Conservation (phyloP, 2,329 filamentous ascomycete species). For the Ophiostoma ips region DNA sequence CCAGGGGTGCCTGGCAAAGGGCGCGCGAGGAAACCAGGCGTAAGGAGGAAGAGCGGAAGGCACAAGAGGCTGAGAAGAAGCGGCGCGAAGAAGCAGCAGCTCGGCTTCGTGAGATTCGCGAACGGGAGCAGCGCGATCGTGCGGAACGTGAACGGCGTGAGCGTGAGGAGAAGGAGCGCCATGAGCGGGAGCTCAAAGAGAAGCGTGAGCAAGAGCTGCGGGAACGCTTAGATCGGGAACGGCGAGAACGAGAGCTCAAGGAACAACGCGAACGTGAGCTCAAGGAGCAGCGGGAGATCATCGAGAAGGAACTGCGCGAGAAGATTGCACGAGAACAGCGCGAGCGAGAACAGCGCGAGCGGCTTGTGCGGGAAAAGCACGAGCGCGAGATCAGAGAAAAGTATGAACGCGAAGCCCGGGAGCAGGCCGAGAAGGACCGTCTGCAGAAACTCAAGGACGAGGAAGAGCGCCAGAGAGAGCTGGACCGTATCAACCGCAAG, state of each 20-base stretch:
- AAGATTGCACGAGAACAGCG: conserved; percentile 17
- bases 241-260: conserved; percentile 14
- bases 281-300: conserved; percentile 25
- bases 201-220: conserved; percentile 15
- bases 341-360: conserved; percentile 20
- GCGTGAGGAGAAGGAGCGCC: conserved; percentile 19
- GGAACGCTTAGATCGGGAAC: conserved; percentile 19
- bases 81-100: conserved; percentile 41
- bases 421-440: conserved; percentile 21
- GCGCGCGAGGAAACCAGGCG: conserved; percentile 52
- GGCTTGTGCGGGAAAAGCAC: conserved; percentile 17
- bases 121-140: conserved; percentile 22
- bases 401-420: conserved; percentile 24
- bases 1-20: conserved; percentile 49
- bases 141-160: conserved; percentile 19
- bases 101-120: conserved; percentile 20
- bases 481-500: conserved; percentile 20
- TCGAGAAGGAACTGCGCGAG: conserved; percentile 20
- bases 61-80: conserved; percentile 46
- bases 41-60: conserved; percentile 49
- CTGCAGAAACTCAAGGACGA: conserved; percentile 20
- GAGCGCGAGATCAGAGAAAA: conserved; percentile 22
- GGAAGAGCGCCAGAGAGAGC: conserved; percentile 13
- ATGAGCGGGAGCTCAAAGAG: not conserved
- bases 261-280: conserved; percentile 14